Conservation (phyloP, 352 stramenopile genomes). For the Phytophthora agathidicida region DNA sequence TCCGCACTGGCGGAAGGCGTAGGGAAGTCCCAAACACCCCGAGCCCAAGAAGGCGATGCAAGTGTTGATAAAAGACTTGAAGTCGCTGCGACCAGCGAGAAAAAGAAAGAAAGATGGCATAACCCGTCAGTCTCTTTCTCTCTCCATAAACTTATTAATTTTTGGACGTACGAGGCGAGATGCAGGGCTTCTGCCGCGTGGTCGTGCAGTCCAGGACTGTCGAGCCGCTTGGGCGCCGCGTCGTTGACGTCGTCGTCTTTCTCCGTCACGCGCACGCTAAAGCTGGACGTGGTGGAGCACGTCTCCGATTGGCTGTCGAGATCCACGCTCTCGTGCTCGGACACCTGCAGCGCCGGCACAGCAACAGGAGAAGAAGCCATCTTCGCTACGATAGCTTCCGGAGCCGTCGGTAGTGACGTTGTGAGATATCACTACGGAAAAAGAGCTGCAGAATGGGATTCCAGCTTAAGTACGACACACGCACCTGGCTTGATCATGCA, state of each 20-base stretch:
- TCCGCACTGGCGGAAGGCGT: slow-evolving; percentile 89
- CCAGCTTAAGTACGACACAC: background rate
- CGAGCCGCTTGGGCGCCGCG: slow-evolving; percentile 18
- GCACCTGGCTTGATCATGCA: slow-evolving; percentile 7
- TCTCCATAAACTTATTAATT: background rate
- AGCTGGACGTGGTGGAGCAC: slow-evolving; percentile 37
- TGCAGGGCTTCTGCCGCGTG: slow-evolving; percentile 33
- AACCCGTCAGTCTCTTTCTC: slow-evolving; percentile 6
- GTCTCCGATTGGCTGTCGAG: slow-evolving; percentile 32
- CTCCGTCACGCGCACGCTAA: slow-evolving; percentile 15
- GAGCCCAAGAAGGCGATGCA: slow-evolving; percentile 94
- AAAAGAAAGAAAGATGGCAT: background rate
- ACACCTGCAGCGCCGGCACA: slow-evolving; percentile 27
- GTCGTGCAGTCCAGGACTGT: slow-evolving; percentile 24
- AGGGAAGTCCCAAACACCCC: slow-evolving; percentile 89
- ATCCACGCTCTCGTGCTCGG: slow-evolving; percentile 36
- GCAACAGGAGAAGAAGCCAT: slow-evolving; percentile 8
- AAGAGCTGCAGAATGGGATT: background rate
- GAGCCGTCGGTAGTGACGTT: slow-evolving; percentile 34
- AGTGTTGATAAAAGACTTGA: slow-evolving; percentile 74
- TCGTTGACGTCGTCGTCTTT: background rate
- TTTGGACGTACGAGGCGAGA: slow-evolving; percentile 48
- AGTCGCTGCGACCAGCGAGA: slow-evolving; percentile 55
- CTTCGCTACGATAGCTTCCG: slow-evolving; percentile 3
- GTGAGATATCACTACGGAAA: background rate